These are phyloP conservation scores for Phytopythium delawarense DNA, from an alignment of 352 stramenopile species.

Conservation along the genomic window DNA sequence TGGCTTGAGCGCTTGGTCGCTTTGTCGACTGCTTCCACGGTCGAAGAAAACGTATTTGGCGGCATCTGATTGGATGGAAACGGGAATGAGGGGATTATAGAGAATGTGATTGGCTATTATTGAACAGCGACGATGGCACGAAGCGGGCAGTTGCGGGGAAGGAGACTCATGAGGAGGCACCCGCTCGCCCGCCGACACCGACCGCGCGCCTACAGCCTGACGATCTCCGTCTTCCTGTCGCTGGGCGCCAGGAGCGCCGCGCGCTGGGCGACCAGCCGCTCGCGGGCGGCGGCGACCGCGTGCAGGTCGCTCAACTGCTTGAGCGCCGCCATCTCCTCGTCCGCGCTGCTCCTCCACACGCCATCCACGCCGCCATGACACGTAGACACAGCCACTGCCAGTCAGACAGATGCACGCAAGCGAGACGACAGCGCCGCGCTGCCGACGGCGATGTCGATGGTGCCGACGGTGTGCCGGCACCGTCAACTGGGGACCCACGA, in stretches of 20 bases:
- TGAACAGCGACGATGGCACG: too few relatives aligned
- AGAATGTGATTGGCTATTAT: neutral
- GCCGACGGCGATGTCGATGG: neutral
- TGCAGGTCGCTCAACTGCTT: slow-evolving; percentile 16
- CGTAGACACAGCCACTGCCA: neutral
- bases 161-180: neutral
- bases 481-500: neutral
- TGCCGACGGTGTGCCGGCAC: neutral
- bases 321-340: slow-evolving; percentile 22
- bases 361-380: neutral
- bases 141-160: neutral
- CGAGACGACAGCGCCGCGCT: too few relatives aligned
- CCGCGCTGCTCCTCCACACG: neutral
- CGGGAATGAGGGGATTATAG: neutral
- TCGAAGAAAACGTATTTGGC: neutral
- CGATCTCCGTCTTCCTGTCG: slow-evolving; percentile 35
- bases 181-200: neutral
- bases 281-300: slow-evolving; percentile 19
- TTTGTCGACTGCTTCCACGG: neutral
- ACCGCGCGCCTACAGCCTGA: slow-evolving; percentile 23
- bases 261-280: slow-evolving; percentile 20
- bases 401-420: neutral
- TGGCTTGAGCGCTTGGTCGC: neutral
- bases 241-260: slow-evolving; percentile 13
- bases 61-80: neutral